Conservation (phyloP, 371 early-diverging fungal species). For the Mortierella sp. region DNA sequence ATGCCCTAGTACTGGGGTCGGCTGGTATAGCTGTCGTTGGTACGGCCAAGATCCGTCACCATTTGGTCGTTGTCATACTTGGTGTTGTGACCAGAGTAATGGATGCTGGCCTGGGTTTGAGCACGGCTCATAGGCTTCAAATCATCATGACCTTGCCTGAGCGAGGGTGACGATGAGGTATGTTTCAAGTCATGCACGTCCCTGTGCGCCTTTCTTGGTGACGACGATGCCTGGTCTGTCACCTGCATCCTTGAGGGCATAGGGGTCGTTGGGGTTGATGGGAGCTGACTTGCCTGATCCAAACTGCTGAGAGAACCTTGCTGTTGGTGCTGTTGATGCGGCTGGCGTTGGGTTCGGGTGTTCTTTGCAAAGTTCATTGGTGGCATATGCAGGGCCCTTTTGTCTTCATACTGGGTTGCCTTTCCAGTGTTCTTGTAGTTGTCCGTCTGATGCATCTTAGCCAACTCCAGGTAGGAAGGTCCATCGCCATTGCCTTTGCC, state of each 20-base stretch:
- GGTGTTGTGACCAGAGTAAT: conserved; percentile 2
- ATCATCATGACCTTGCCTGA: background rate
- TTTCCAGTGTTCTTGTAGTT: conserved; percentile 49
- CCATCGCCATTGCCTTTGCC: background rate
- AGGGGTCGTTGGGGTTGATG: background rate
- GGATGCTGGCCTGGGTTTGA: background rate
- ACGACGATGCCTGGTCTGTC: background rate
- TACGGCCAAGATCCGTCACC: too few species aligned
- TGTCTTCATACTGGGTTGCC: conserved; percentile 43
- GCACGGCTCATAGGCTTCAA: background rate
- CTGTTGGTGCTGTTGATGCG: conserved; percentile 1
- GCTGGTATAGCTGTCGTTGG: conserved; percentile 4
- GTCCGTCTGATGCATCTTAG: conserved; percentile 41
- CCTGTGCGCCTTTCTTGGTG: background rate
- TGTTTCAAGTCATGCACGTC: background rate
- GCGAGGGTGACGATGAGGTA: conserved; percentile 11
- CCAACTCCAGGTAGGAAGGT: conserved; percentile 29
- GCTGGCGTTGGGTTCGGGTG: background rate
- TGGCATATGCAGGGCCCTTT: conserved; percentile 27
- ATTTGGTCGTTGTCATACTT: conserved; percentile 1
- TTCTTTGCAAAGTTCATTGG: conserved; percentile 23
- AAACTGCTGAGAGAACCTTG: background rate
- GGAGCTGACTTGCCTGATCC: too few species aligned
- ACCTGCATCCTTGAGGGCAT: background rate
- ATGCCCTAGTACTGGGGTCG: background rate